phyloP scores from a whole-genome alignment of 1,284 basidiomycete species.

The Ustilago crameri region DNA sequence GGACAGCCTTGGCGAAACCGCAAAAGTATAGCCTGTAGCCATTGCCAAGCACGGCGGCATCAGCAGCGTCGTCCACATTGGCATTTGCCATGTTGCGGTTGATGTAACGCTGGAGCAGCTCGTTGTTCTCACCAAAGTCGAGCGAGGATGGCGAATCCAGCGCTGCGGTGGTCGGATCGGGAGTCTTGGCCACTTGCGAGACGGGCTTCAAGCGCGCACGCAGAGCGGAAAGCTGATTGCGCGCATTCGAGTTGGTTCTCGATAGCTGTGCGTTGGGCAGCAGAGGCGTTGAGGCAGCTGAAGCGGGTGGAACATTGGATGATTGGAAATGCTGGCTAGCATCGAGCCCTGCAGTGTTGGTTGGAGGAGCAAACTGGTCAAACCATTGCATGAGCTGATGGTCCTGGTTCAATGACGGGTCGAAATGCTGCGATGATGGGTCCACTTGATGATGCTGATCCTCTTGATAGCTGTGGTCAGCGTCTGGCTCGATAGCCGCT shows the following conservation, averaged over 20 bases:
- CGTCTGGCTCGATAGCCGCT: slow-evolving; percentile 12
- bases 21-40: slow-evolving; percentile 9
- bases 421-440: no score
- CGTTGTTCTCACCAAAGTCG: not conserved
- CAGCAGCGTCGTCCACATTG: slow-evolving; percentile 1
- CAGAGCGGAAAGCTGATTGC: slow-evolving; percentile 8
- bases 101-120: slow-evolving; percentile 5
- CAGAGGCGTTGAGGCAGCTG: not conserved
- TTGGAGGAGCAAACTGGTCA: not conserved
- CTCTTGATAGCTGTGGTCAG: not conserved
- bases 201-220: slow-evolving; percentile 8
- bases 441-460: not conserved
- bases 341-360: not conserved
- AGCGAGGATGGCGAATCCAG: no score
- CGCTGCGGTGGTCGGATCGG: no score
- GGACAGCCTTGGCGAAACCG: slow-evolving; percentile 12
- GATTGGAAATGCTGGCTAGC: not conserved
- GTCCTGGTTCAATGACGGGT: no score
- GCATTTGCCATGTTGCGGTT: not conserved
- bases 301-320: not conserved
- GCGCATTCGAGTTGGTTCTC: not conserved
- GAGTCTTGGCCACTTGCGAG: not conserved
- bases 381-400: no score
- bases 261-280: not conserved
- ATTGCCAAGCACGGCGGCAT: not conserved